Conservation (phyloP, 1,284 basidiomycete genomes). For the Pterulicium gracile region DNA sequence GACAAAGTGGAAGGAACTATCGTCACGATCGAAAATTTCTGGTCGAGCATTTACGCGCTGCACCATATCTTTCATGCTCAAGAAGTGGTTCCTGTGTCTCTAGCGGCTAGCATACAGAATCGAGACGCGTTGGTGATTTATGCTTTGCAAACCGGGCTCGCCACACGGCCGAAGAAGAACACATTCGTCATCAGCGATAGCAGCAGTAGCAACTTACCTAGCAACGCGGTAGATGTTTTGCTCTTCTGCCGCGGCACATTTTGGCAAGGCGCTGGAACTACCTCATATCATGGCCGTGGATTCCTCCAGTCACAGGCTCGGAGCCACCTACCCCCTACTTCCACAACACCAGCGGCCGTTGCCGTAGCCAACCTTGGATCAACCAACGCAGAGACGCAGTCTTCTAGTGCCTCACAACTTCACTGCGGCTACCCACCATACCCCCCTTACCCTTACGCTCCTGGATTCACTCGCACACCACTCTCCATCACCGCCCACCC, state of each 20-base stretch:
- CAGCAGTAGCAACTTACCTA: too few relatives aligned
- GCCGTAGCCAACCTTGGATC: too few relatives aligned
- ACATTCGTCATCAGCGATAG: conserved; percentile 7
- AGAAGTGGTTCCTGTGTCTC: background rate
- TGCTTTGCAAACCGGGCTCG: background rate
- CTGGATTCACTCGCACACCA: conserved; percentile 35
- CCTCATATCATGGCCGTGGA: conserved; percentile 23
- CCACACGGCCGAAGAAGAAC: background rate
- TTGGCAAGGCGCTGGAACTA: conserved; percentile 43
- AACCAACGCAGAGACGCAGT: too few relatives aligned
- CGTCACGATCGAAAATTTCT: background rate
- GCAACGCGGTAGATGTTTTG: too few relatives aligned
- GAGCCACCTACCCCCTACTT: too few relatives aligned
- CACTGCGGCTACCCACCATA: conserved; percentile 8
- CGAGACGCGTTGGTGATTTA: background rate
- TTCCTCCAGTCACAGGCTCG: conserved; percentile 26
- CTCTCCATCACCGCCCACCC: conserved; percentile 41
- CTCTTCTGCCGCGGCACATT: conserved; percentile 35
- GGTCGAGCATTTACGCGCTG: background rate
- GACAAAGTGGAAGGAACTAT: background rate
- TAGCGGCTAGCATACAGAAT: background rate
- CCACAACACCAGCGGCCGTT: too few relatives aligned
- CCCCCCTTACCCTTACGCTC: conserved; percentile 27
- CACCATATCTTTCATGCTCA: background rate
- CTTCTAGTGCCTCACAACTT: too few relatives aligned